Evolutionary conservation across 1,139 yeast species (phyloP).

Genomic region (Saccharomycopsis hybrid): DNA sequence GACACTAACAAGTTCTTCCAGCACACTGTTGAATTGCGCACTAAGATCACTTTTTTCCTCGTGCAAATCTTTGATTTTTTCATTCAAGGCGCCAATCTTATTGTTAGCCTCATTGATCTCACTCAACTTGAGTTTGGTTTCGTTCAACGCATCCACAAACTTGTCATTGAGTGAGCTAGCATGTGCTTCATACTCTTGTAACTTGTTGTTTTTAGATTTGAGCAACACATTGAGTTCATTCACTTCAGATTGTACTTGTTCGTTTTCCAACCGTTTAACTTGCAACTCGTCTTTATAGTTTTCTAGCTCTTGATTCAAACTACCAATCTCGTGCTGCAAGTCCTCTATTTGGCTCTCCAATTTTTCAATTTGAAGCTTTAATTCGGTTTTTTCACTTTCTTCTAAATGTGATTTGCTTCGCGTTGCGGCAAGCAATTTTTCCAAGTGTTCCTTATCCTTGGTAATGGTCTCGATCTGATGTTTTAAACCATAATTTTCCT

Average conservation of each 20-base stretch:
- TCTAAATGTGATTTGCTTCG: too few relatives aligned
- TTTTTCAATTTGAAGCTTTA: constrained; percentile 28
- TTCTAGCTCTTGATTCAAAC: constrained; percentile 4
- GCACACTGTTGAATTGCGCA: background rate
- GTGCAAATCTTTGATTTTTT: constrained; percentile 3
- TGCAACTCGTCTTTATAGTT: constrained; percentile 8
- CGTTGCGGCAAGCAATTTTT: constrained; percentile 28
- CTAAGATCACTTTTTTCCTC: constrained; percentile 1
- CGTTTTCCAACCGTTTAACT: constrained; percentile 13
- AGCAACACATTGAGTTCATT: constrained; percentile 9
- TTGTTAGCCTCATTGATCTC: constrained; percentile 13
- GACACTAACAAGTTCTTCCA: constrained; percentile 2
- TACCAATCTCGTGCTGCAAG: constrained; percentile 22
- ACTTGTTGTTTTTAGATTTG: constrained; percentile 4
- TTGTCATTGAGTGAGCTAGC: constrained; percentile 8
- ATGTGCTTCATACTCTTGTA: constrained; percentile 13
- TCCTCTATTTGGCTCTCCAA: constrained; percentile 24
- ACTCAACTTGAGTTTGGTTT: constrained; percentile 12
- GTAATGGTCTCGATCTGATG: constrained; percentile 13
- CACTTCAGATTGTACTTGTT: constrained; percentile 12
- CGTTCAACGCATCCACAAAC: constrained; percentile 15
- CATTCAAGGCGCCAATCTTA: constrained; percentile 4
- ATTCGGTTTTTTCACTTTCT: constrained; percentile 29
- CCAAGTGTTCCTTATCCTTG: constrained; percentile 8
- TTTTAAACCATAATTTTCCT: constrained; percentile 21